phyloP scores from a whole-genome alignment of 2,329 filamentous ascomycete species.

The Rhinocladiella mackenziei region DNA sequence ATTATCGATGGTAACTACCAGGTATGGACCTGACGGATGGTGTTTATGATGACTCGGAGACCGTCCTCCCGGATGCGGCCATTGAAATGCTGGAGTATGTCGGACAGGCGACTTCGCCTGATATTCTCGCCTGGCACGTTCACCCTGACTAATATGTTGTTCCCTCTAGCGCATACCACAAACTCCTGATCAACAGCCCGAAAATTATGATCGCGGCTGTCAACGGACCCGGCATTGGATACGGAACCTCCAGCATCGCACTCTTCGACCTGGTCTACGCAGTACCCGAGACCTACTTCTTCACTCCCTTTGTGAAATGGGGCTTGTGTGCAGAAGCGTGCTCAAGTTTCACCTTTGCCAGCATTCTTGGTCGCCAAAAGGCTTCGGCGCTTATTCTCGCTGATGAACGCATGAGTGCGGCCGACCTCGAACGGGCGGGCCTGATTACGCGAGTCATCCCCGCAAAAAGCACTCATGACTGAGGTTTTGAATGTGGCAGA shows the following conservation, averaged over 20 bases:
- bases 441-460: conserved; percentile 19
- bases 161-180: conserved; percentile 5
- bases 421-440: conserved; percentile 12
- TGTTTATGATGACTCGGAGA: not conserved
- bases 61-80: conserved; percentile 1
- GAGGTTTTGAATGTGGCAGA: conserved; percentile 12
- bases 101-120: not conserved
- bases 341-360: conserved; percentile 49
- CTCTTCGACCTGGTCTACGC: conserved; percentile 91
- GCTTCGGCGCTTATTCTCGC: conserved; percentile 17
- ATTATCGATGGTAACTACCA: not conserved
- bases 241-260: conserved; percentile 74
- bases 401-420: conserved; percentile 12
- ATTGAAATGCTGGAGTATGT: conserved; percentile 4
- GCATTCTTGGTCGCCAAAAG: conserved; percentile 19
- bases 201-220: conserved; percentile 88
- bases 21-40: conserved; percentile 9
- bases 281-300: conserved; percentile 71
- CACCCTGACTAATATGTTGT: not conserved
- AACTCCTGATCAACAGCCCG: conserved; percentile 59
- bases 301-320: conserved; percentile 85
- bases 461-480: conserved; percentile 9
- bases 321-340: conserved; percentile 86
- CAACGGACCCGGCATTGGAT: conserved; percentile 84
- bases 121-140: not conserved